These are phyloP conservation scores for Talaromyces sp. DNA, from an alignment of 2,329 filamentous ascomycete species.

Conservation along the genomic window DNA sequence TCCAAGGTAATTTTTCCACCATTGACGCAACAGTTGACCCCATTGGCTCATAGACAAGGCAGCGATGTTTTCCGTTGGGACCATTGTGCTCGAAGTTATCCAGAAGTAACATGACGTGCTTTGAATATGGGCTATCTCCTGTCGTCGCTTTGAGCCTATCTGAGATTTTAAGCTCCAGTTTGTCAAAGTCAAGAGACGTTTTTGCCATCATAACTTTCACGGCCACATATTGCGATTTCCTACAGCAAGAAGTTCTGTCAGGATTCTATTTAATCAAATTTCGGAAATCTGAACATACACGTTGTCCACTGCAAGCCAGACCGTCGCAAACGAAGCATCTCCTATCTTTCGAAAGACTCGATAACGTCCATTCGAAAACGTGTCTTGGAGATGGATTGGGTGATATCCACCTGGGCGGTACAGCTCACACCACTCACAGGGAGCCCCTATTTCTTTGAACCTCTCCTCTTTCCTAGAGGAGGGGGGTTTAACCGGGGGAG, in stretches of 20 bases:
- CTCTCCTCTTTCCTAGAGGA: background rate
- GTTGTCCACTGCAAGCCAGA: background rate
- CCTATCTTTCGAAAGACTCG: background rate
- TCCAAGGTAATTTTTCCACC: background rate
- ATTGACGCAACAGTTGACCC: background rate
- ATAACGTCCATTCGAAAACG: background rate
- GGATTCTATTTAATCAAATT: too few relatives aligned
- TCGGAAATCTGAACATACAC: background rate
- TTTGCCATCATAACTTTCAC: background rate
- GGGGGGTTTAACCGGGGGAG: background rate
- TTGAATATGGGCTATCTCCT: background rate
- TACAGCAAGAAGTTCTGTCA: background rate
- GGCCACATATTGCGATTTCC: background rate
- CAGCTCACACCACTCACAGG: background rate
- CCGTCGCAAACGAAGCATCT: background rate
- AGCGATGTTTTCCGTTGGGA: background rate
- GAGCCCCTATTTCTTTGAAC: background rate
- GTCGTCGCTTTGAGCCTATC: background rate
- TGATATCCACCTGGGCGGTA: background rate
- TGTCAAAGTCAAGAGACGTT: background rate
- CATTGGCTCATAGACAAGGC: background rate
- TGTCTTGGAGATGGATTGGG: background rate
- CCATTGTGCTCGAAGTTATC: background rate
- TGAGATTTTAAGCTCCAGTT: background rate
- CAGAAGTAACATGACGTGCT: slow-evolving; percentile 6